phyloP scores from a whole-genome alignment of 2,329 filamentous ascomycete species.

The Zymoseptoria ardabiliae region DNA sequence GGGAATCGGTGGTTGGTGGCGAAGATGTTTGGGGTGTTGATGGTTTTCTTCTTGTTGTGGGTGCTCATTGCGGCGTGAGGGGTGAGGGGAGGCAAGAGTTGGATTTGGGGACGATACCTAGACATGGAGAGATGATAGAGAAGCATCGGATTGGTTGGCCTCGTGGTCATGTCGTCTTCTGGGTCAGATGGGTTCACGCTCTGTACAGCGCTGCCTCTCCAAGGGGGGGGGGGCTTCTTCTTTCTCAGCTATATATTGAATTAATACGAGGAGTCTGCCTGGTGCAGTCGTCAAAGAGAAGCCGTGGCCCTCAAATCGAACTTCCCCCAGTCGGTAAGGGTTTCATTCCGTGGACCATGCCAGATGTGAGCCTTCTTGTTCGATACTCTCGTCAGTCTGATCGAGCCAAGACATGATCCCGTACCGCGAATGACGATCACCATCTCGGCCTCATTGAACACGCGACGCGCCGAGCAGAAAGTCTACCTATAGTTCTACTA shows the following conservation, averaged over 20 bases:
- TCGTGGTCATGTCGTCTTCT: neutral
- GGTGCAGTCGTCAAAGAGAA: neutral
- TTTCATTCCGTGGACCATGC: too few species aligned
- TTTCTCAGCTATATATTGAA: neutral
- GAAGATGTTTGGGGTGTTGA: slow-evolving; percentile 76
- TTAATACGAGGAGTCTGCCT: neutral
- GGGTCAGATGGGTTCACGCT: neutral
- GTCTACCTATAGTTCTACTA: too few species aligned
- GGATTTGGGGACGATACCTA: neutral
- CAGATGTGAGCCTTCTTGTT: too few species aligned
- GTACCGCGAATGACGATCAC: neutral
- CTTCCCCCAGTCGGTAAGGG: too few species aligned
- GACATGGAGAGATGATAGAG: neutral
- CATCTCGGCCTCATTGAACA: neutral
- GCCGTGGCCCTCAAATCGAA: neutral
- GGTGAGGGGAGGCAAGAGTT: slow-evolving; percentile 10
- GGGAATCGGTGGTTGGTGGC: slow-evolving; percentile 94
- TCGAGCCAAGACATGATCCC: neutral
- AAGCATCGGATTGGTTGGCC: neutral
- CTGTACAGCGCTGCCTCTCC: neutral
- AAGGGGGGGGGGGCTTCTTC: neutral
- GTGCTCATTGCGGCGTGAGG: slow-evolving; percentile 29
- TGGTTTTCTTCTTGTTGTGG: slow-evolving; percentile 58
- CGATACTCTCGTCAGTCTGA: too few species aligned
- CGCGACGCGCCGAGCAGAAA: neutral